Percentiles rank a stretch among this genome's conserved stretches.
Conservation (phyloP, 1,284 basidiomycete species). For the Puccinia hordei region DNA sequence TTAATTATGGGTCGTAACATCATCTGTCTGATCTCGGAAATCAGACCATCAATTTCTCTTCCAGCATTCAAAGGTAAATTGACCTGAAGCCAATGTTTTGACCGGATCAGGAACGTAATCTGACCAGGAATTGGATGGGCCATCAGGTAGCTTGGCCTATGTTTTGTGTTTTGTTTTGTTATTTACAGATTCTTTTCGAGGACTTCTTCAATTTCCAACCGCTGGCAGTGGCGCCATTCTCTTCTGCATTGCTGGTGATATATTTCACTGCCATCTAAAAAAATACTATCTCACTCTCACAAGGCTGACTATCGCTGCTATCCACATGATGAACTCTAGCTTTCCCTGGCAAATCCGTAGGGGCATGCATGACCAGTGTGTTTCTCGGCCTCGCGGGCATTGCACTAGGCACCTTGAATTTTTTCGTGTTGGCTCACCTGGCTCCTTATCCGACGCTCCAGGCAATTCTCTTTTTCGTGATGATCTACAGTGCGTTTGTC, state of each 20-base stretch:
- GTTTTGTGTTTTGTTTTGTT: slow-evolving; percentile 58
- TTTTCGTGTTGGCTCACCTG: slow-evolving; percentile 59
- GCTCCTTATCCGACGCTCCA: slow-evolving; percentile 58
- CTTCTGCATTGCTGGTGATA: slow-evolving; percentile 29
- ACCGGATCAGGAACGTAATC: not conserved
- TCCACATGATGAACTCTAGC: slow-evolving; percentile 52
- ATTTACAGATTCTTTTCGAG: slow-evolving; percentile 56
- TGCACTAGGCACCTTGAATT: slow-evolving; percentile 56
- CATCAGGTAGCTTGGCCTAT: slow-evolving; percentile 56
- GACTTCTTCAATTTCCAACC: slow-evolving; percentile 55
- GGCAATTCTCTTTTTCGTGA: slow-evolving; percentile 58
- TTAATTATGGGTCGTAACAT: not conserved
- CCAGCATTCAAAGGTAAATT: slow-evolving; percentile 13
- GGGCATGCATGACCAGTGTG: slow-evolving; percentile 52
- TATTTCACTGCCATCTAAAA: not conserved
- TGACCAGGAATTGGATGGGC: not conserved
- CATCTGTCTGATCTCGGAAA: not conserved
- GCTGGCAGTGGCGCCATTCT: slow-evolving; percentile 53
- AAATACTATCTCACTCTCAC: not conserved
- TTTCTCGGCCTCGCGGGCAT: slow-evolving; percentile 56
- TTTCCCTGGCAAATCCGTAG: slow-evolving; percentile 56
- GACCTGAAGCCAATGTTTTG: not conserved
- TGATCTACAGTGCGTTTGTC: slow-evolving; percentile 56
- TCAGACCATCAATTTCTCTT: not conserved
- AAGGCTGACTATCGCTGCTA: slow-evolving; percentile 55